Percentiles rank a stretch among this genome's conserved stretches.
phyloP scores from a whole-genome alignment of 176 grass and related monocot species.

The Metroxylon sagu region DNA sequence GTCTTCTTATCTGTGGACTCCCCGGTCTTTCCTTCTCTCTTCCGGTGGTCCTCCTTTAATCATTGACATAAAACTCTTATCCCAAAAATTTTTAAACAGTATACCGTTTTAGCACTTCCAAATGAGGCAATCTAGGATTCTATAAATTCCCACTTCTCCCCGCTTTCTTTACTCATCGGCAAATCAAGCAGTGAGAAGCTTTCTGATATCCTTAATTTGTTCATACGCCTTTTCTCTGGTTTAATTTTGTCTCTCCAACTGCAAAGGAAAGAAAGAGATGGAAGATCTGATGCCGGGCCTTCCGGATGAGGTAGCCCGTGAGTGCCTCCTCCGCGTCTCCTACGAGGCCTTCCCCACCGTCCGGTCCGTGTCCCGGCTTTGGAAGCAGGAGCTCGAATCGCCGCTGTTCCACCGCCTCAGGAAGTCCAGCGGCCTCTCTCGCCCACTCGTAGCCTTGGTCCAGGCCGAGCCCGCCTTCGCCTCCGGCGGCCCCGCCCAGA shows the following conservation, averaged over 20 bases:
- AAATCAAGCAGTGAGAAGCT: no score
- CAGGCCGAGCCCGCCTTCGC: slow-evolving; percentile 17
- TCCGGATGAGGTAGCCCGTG: slow-evolving; percentile 73
- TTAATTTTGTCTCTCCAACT: no score
- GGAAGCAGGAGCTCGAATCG: slow-evolving; percentile 71
- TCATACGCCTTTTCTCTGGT: no score
- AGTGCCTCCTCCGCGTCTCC: slow-evolving; percentile 74
- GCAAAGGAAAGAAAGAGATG: slow-evolving; percentile 3
- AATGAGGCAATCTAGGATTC: no score
- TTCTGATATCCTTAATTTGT: no score
- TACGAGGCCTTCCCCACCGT: slow-evolving; percentile 58
- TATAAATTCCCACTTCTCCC: no score
- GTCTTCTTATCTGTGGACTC: slow-evolving; percentile 26
- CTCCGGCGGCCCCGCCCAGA: background rate
- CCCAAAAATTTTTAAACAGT: no score
- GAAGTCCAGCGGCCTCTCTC: slow-evolving; percentile 23
- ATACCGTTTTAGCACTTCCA: no score
- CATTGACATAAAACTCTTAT: no score
- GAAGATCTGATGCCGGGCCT: slow-evolving; percentile 64
- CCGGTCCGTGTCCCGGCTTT: slow-evolving; percentile 57
- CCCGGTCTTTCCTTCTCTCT: background rate
- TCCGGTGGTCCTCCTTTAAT: no score
- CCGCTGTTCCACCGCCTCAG: slow-evolving; percentile 35
- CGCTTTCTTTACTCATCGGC: no score
- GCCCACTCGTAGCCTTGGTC: slow-evolving; percentile 23